Evolutionary conservation across 2,329 filamentous ascomycete species (phyloP).

Genomic region (Beauveria rudraprayagi): DNA sequence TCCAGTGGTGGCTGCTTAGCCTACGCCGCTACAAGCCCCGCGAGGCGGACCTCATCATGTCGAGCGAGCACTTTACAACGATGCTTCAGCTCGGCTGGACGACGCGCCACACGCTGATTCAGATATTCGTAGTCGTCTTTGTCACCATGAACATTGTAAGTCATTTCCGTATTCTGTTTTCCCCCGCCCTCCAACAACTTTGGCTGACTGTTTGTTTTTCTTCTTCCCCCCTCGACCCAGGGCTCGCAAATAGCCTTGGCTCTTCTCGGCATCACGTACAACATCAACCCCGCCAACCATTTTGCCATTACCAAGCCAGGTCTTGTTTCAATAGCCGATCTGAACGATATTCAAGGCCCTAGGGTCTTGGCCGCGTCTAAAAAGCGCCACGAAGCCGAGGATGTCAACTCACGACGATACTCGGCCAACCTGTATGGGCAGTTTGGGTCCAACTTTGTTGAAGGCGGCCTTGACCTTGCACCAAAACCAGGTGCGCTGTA

Average conservation of each 20-base stretch:
- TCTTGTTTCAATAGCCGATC: constrained; percentile 27
- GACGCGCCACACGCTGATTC: constrained; percentile 14
- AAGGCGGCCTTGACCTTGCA: constrained; percentile 14
- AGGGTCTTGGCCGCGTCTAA: constrained; percentile 30
- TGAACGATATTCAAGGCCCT: constrained; percentile 27
- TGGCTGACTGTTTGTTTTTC: neutral
- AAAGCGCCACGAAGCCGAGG: constrained; percentile 17
- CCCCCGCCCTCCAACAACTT: too few species aligned
- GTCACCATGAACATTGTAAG: constrained; percentile 18
- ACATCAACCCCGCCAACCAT: constrained; percentile 29
- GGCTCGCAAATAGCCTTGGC: constrained; percentile 35
- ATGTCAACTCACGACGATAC: constrained; percentile 12
- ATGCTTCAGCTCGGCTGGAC: constrained; percentile 16
- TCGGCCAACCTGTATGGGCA: constrained; percentile 26
- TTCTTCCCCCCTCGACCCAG: constrained; percentile 16
- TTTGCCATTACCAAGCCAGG: constrained; percentile 25
- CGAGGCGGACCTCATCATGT: constrained; percentile 23
- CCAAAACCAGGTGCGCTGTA: constrained; percentile 25
- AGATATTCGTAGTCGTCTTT: constrained; percentile 17
- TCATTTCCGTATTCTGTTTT: too few species aligned
- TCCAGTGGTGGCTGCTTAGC: constrained; percentile 39
- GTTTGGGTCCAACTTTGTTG: constrained; percentile 24
- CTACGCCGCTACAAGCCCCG: constrained; percentile 26
- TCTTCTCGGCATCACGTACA: constrained; percentile 33
- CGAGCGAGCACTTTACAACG: constrained; percentile 19